Conservation (phyloP, 225 moss, liverwort and hornwort species). For the Pseudoscleropodium purum region DNA sequence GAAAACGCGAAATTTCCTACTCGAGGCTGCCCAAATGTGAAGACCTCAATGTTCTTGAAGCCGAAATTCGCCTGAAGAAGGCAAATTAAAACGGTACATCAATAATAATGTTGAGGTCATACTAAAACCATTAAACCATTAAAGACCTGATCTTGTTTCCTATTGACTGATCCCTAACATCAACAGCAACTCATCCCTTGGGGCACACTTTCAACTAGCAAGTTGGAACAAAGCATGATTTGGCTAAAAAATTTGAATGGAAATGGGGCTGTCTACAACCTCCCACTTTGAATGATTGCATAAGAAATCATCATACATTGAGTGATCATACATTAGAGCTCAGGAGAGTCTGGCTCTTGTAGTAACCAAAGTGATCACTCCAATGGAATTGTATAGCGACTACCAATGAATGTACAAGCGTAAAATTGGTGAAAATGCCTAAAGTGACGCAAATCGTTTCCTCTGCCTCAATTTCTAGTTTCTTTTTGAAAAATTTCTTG, state of each 20-base stretch:
- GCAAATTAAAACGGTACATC: background rate
- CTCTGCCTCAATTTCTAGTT: background rate
- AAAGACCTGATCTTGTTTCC: background rate
- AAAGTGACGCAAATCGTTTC: too few relatives aligned
- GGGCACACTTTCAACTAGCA: background rate
- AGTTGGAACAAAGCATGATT: background rate
- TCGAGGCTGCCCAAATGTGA: slow-evolving; percentile 94
- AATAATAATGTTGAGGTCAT: background rate
- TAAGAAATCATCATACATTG: background rate
- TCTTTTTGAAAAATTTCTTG: background rate
- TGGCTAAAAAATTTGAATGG: background rate
- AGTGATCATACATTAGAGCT: too few relatives aligned
- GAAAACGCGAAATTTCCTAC: slow-evolving; percentile 79
- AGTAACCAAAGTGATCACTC: background rate
- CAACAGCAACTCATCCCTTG: background rate
- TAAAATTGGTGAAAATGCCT: background rate
- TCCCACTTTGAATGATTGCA: background rate
- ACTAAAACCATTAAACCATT: background rate
- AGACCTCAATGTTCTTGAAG: slow-evolving; percentile 40
- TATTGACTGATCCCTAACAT: background rate
- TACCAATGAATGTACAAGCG: background rate
- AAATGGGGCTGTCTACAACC: background rate
- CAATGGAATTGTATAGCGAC: background rate
- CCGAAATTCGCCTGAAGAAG: slow-evolving; percentile 57
- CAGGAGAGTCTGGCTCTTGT: background rate